These are phyloP conservation scores for Saccharomyces kudriavzevii DNA, from an alignment of 805 yeast species.

Conservation along the genomic window DNA sequence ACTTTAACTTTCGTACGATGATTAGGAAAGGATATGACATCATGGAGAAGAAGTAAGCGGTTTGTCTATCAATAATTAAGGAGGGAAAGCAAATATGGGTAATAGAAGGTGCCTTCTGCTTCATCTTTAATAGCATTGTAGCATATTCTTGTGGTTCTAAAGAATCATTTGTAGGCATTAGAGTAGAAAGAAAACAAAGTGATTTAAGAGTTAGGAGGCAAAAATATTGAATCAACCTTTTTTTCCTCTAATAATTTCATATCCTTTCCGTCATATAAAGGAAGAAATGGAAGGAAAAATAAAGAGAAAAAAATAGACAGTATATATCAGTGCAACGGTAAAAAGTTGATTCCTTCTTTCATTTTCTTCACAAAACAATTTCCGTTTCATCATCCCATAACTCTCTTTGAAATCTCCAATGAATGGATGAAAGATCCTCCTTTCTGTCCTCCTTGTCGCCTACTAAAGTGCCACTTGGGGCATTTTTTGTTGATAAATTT, in stretches of 20 bases:
- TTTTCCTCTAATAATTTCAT: background rate
- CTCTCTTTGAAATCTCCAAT: conserved; percentile 63
- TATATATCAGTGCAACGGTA: background rate
- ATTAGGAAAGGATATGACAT: background rate
- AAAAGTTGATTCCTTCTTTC: background rate
- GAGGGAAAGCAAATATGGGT: background rate
- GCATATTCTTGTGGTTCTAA: background rate
- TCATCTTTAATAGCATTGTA: background rate
- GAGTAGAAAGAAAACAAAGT: background rate
- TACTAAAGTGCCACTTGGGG: conserved; percentile 56
- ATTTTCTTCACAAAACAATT: conserved; percentile 33
- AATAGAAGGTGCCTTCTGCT: background rate
- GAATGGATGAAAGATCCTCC: conserved; percentile 39
- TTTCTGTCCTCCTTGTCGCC: conserved; percentile 49
- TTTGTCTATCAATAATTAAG: background rate
- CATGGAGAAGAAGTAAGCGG: background rate
- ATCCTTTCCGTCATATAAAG: background rate
- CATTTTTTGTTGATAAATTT: conserved; percentile 53
- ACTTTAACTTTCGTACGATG: background rate
- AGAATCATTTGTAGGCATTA: background rate
- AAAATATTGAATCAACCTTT: background rate
- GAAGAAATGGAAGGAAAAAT: background rate
- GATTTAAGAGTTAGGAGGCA: background rate
- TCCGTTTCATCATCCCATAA: conserved; percentile 57
- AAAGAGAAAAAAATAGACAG: background rate